phyloP scores from a whole-genome alignment of 768 basidiomycete genomes.

The Boletus rufocinnamomeus region DNA sequence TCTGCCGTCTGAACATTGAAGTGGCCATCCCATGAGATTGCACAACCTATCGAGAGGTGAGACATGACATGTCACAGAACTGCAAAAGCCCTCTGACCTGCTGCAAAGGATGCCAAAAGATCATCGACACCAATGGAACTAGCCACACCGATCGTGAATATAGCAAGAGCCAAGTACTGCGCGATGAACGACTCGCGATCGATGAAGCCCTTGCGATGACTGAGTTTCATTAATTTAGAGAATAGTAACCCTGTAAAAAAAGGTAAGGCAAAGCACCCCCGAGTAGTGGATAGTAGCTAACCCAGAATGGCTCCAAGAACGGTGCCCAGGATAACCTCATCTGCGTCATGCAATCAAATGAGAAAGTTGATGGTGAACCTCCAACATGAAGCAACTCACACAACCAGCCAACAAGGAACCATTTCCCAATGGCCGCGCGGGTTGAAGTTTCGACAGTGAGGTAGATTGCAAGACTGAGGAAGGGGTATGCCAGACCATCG shows the following conservation, averaged over 20 bases:
- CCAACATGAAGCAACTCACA: slow-evolving; percentile 38
- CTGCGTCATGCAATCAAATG: slow-evolving; percentile 37
- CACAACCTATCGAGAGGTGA: slow-evolving; percentile 55
- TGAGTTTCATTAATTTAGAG: slow-evolving; percentile 70
- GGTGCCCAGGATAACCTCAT: slow-evolving; percentile 79
- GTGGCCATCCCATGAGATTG: slow-evolving; percentile 90
- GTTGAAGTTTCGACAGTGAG: slow-evolving; percentile 69
- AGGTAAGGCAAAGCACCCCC: slow-evolving; percentile 1
- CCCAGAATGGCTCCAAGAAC: slow-evolving; percentile 62
- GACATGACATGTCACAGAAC: not conserved
- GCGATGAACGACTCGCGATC: slow-evolving; percentile 87
- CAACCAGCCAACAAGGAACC: slow-evolving; percentile 85
- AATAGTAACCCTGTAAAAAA: slow-evolving; percentile 57
- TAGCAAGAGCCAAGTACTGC: slow-evolving; percentile 73
- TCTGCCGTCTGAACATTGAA: slow-evolving; percentile 81
- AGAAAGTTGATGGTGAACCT: not conserved
- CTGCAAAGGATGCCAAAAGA: slow-evolving; percentile 85
- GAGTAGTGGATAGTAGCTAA: slow-evolving; percentile 14
- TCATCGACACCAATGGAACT: slow-evolving; percentile 85
- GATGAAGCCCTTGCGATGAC: slow-evolving; percentile 61
- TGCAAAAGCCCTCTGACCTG: slow-evolving; percentile 44
- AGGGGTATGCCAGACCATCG: slow-evolving; percentile 95
- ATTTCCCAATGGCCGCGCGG: slow-evolving; percentile 70
- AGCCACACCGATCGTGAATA: slow-evolving; percentile 78
- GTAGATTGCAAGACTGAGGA: slow-evolving; percentile 84